Evolutionary conservation across 306 rosid genomes (phyloP), one percentile per base, ranked within the genome.

Genomic region (Trifolium fragiferum): DNA sequence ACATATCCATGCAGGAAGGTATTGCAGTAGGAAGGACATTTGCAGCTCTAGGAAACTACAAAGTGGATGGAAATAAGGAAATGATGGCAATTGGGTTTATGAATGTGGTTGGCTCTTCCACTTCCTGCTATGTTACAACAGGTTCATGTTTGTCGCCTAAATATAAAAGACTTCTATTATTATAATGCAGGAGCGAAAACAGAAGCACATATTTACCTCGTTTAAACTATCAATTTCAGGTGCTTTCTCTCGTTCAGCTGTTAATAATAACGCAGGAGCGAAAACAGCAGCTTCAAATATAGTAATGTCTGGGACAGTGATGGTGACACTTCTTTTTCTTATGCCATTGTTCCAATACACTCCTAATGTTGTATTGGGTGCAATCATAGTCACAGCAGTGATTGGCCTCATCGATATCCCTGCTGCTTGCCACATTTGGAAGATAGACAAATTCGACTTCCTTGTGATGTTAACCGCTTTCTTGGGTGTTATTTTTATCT

Each of bases 11-110:
- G n/a, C 84, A 94, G 98, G 98, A 94, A 86, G 98, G 98, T 18
- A 94, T 94, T 76, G 98, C 98, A 23, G 98, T 94, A 4, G 98
- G 98, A 82, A 90, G 98, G 51, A 94, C 98, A 16, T 94, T 94
- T 87, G 98, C 98, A 41, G 85, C 90, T 30, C 71, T 94, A 5
- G 89, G 83, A 84, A 90, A 87, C 69, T 94, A 94, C 72, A 80
- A 87, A 53, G 93, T 94, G 1, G 99, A 94, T 82, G 99, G 99
- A 78, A 94, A 94, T 81, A 94, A 94, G 68, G 99, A 94, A 82
- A 94, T 94, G 99, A 94, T 94, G 79, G 99, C 99, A 21, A 94
- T 94, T 15, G 99, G 99, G 21, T 73, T 89, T 57, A 94, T 94
- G 99, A 94, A 94, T 76, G 81, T 94, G 60, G 86, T 94, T 76